Evolutionary conservation across 2,329 filamentous ascomycete genomes (phyloP), one percentile per base, ranked within the genome.

Genomic region (Trichoderma pleuroti): DNA sequence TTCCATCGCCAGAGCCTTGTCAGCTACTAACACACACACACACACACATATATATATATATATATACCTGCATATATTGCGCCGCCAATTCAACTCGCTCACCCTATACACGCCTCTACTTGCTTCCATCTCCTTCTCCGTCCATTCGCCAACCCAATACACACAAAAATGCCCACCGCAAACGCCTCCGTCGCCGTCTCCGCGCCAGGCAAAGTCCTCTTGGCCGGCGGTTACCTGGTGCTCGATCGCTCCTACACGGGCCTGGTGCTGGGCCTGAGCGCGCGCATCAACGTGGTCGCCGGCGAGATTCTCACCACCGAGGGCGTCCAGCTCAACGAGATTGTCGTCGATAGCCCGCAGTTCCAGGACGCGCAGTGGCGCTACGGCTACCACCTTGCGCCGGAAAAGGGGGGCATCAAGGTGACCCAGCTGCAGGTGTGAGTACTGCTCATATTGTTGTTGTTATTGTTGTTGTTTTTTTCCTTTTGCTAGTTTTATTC

Each of bases 191-290:
- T 82, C 61, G 91, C 90, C 77, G 88, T 97, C 74, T 98, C 96
- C 73, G 95, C 96, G 26, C 96, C 96, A 21, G 96, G 96, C 76
- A 99, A 99, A 84, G 96, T 99, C 72, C 88, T 99, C 74, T 88
- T 98, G 68, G 93, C 95, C 5, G 96, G 96, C 73, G 96, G 96
- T 72, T 99, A 98, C 82, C 90, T 98, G 59, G 95, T 98, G 26
- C 90, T 99, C 59, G 95, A 98, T 83, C 90, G 93, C 72, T 85
- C 87, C 72, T 94, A 98, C 81, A 96, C 92, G 4, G 95, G 91
- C 32, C 82, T 93, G 68, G 87, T 93, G 72, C 87, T 91, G 77
- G 90, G 90, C 34, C 86, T 92, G 70, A 87, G 87, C 77, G 88
- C 90, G 57, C 84, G 90, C 73, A 90, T 93, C 82, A 90, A 90